phyloP scores from a whole-genome alignment of 257 asterid species.

The Solanum sejunctum region DNA sequence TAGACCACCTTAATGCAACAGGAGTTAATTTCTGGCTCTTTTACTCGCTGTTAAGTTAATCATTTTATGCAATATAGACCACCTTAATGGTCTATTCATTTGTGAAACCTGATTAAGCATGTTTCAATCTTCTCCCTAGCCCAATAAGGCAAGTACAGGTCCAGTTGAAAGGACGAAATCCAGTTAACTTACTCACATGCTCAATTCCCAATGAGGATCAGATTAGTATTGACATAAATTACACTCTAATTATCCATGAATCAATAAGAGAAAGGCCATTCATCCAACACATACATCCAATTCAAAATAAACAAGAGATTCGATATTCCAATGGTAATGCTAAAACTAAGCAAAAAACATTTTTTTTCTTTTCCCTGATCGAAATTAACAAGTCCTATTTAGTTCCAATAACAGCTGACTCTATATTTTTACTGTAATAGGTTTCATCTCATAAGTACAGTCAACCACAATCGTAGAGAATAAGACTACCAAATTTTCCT shows the following conservation, averaged over 20 bases:
- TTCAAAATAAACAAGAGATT: background rate
- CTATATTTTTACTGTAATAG: background rate
- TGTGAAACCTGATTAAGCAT: background rate
- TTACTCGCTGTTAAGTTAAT: background rate
- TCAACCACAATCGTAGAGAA: background rate
- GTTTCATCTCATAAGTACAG: background rate
- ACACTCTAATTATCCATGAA: background rate
- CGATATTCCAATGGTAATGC: background rate
- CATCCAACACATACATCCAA: background rate
- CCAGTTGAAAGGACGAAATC: background rate
- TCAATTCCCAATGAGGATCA: background rate
- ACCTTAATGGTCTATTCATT: background rate
- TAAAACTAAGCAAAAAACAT: background rate
- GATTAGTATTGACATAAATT: background rate
- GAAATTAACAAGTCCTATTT: background rate
- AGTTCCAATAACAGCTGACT: background rate
- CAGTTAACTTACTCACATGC: background rate
- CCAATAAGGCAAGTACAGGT: background rate
- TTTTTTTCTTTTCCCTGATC: background rate
- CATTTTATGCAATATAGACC: background rate
- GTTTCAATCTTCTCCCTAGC: background rate
- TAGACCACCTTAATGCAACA: background rate
- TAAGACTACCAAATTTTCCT: background rate
- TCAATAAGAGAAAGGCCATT: background rate
- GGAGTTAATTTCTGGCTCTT: background rate